Conservation (phyloP, 1,284 basidiomycete species). For the Farysia itapuensis region DNA sequence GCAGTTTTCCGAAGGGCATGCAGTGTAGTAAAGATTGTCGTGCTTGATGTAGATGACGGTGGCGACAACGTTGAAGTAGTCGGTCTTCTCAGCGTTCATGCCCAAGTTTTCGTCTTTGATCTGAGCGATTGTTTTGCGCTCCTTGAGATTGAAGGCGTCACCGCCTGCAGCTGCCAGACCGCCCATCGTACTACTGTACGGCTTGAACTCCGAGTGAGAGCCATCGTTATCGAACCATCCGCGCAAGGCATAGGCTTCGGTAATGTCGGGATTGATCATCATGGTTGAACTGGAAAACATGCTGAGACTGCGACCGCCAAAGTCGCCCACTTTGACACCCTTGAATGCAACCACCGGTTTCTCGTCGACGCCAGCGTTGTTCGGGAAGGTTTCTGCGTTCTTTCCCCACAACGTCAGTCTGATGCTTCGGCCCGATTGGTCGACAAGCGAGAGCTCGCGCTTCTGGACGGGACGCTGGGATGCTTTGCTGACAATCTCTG, state of each 20-base stretch:
- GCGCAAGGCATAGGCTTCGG: slow-evolving; percentile 78
- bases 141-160: slow-evolving; percentile 59
- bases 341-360: slow-evolving; percentile 73
- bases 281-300: slow-evolving; percentile 67
- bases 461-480: slow-evolving; percentile 57
- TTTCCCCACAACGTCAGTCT: slow-evolving; percentile 94
- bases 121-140: slow-evolving; percentile 71
- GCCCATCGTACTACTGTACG: slow-evolving; percentile 61
- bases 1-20: slow-evolving; percentile 79
- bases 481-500: slow-evolving; percentile 56
- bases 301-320: slow-evolving; percentile 76
- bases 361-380: slow-evolving; percentile 45
- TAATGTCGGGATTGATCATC: slow-evolving; percentile 78
- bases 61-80: slow-evolving; percentile 78
- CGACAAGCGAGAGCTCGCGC: slow-evolving; percentile 70
- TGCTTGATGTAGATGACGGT: slow-evolving; percentile 86
- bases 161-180: slow-evolving; percentile 37
- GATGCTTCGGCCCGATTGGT: slow-evolving; percentile 77
- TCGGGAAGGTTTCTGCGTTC: slow-evolving; percentile 78
- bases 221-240: slow-evolving; percentile 73
- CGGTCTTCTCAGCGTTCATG: slow-evolving; percentile 71
- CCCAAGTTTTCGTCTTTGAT: slow-evolving; percentile 80
- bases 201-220: slow-evolving; percentile 41
- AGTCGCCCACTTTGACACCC: slow-evolving; percentile 91
- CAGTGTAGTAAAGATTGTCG: slow-evolving; percentile 86